Percentiles rank a stretch among this genome's conserved stretches.
These are phyloP conservation scores for Selenicereus undatus DNA, from an alignment of 148 eudicot species.

Conservation along the genomic window DNA sequence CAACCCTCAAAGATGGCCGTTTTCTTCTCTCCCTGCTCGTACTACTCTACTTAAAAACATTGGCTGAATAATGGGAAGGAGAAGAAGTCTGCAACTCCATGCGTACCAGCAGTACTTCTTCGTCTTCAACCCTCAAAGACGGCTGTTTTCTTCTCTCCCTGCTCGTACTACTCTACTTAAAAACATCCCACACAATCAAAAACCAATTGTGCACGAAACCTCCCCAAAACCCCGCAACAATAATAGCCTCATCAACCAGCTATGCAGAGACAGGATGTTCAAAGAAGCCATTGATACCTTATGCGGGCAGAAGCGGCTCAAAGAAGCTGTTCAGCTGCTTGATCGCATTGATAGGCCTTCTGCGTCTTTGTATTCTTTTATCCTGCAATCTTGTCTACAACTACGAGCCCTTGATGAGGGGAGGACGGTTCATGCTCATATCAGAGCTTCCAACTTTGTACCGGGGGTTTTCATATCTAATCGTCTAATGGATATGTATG, in stretches of 20 bases:
- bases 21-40: slow-evolving; percentile 20
- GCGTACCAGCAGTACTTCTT: not conserved
- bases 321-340: slow-evolving; percentile 42
- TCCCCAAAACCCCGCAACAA: slow-evolving; percentile 18
- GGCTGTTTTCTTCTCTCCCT: slow-evolving; percentile 18
- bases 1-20: slow-evolving; percentile 1
- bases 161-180: slow-evolving; percentile 8
- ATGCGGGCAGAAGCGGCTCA: slow-evolving; percentile 41
- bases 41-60: not conserved
- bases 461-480: slow-evolving; percentile 41
- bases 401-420: slow-evolving; percentile 40
- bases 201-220: slow-evolving; percentile 8
- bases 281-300: slow-evolving; percentile 30
- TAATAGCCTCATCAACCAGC: slow-evolving; percentile 17
- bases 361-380: slow-evolving; percentile 30
- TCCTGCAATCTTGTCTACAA: slow-evolving; percentile 35
- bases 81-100: not conserved
- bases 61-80: no score
- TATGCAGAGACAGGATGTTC: slow-evolving; percentile 20
- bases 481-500: slow-evolving; percentile 40
- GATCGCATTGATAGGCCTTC: slow-evolving; percentile 22
- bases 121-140: not conserved
- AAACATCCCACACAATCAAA: not conserved
- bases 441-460: slow-evolving; percentile 33
- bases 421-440: slow-evolving; percentile 42